Conservation (phyloP, 495 filamentous ascomycete genomes). For the Neurospora sp. region DNA sequence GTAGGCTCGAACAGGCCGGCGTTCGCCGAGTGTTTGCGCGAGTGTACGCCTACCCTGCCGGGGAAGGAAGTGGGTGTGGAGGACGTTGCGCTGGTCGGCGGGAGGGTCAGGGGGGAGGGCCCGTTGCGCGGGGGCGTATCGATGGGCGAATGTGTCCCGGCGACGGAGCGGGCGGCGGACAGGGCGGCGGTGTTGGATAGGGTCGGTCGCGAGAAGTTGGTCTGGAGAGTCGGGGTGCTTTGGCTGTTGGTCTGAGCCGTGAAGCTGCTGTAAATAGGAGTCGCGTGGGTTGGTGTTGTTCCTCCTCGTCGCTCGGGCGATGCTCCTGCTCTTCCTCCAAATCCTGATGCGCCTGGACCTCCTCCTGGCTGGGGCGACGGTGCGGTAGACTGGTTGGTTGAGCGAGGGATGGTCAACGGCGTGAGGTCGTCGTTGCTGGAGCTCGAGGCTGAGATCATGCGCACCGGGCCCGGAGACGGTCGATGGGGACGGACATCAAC, state of each 20-base stretch:
- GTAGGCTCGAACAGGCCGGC: slow-evolving; percentile 87
- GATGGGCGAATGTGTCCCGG: slow-evolving; percentile 20
- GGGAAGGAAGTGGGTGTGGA: slow-evolving; percentile 14
- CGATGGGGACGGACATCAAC: not conserved
- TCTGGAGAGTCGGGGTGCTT: slow-evolving; percentile 28
- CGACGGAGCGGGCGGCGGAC: slow-evolving; percentile 24
- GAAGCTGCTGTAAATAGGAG: slow-evolving; percentile 27
- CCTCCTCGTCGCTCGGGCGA: slow-evolving; percentile 28
- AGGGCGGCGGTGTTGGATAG: slow-evolving; percentile 26
- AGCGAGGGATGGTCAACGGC: not conserved
- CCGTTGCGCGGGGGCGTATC: slow-evolving; percentile 23
- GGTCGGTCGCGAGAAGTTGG: slow-evolving; percentile 46
- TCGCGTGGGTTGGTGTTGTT: slow-evolving; percentile 11
- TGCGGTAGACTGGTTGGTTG: not conserved
- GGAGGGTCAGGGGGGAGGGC: slow-evolving; percentile 32
- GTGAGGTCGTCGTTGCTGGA: not conserved
- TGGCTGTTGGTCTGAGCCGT: slow-evolving; percentile 13
- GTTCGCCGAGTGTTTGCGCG: slow-evolving; percentile 53
- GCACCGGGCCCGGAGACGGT: not conserved
- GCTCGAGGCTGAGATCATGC: not conserved
- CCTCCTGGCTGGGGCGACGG: not conserved
- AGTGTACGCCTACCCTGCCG: slow-evolving; percentile 24
- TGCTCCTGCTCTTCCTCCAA: slow-evolving; percentile 23
- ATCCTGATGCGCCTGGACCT: slow-evolving; percentile 6
- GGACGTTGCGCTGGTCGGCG: slow-evolving; percentile 19